A percentile compares a stretch with the other conserved stretches of the same genome.
These are phyloP conservation scores for Piper longum DNA, from an alignment of 164 flowering plant species.

Conservation along the genomic window DNA sequence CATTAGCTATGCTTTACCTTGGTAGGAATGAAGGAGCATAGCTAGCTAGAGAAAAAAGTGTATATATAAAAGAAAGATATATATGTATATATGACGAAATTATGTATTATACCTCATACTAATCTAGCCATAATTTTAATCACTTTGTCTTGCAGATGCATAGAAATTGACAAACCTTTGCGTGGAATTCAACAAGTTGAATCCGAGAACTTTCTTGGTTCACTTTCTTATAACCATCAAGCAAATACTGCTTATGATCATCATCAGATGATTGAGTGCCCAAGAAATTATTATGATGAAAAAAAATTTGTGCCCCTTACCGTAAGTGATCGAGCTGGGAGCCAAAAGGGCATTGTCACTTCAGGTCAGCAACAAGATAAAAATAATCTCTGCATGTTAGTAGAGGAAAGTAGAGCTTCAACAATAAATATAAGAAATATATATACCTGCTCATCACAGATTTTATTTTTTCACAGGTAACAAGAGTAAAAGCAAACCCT, in stretches of 20 bases:
- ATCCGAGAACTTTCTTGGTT: background rate
- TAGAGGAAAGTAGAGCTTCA: background rate
- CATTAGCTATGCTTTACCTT: background rate
- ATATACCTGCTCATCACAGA: constrained; percentile 8
- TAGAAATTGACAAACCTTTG: background rate
- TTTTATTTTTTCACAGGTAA: background rate
- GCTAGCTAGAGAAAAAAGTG: background rate
- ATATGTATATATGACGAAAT: background rate
- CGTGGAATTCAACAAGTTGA: too few species aligned
- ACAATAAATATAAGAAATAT: constrained; percentile 10
- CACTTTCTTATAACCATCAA: background rate
- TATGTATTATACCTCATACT: background rate
- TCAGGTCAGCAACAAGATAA: constrained; percentile 13
- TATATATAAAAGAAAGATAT: background rate
- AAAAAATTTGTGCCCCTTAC: constrained; percentile 4
- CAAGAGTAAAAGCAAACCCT: background rate
- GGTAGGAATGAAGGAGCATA: background rate
- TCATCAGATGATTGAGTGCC: background rate
- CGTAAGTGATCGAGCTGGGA: constrained; percentile 8
- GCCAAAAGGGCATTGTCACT: constrained; percentile 12
- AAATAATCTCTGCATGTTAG: too few species aligned
- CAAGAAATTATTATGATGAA: background rate
- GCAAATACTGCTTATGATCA: background rate
- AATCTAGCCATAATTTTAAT: background rate
- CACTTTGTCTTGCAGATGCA: background rate